Evolutionary conservation across 805 yeast species (phyloP).

Genomic region (Cephaloascus albidus): DNA sequence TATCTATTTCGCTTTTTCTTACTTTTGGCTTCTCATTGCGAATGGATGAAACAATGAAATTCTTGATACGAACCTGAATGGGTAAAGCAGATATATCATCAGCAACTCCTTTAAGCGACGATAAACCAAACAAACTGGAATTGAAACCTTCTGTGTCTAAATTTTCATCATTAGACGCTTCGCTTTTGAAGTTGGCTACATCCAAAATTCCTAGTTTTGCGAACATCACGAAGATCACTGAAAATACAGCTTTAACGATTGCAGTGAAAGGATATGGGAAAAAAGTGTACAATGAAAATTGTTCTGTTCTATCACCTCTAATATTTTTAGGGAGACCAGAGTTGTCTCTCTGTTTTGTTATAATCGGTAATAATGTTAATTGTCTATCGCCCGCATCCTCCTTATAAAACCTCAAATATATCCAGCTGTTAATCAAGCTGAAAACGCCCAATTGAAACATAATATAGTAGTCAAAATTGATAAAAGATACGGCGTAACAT

Average conservation of each 20-base stretch:
- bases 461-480: slow-evolving; percentile 18
- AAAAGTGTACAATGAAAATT: slow-evolving; percentile 26
- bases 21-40: slow-evolving; percentile 3
- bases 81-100: slow-evolving; percentile 22
- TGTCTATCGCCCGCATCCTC: slow-evolving; percentile 32
- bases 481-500: slow-evolving; percentile 13
- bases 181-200: slow-evolving; percentile 6
- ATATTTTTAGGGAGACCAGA: not conserved
- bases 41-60: slow-evolving; percentile 16
- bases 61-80: slow-evolving; percentile 11
- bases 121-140: slow-evolving; percentile 26
- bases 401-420: slow-evolving; percentile 27
- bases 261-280: slow-evolving; percentile 30
- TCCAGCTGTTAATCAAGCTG: slow-evolving; percentile 30
- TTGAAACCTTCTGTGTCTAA: slow-evolving; percentile 20
- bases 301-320: slow-evolving; percentile 19
- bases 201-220: slow-evolving; percentile 14
- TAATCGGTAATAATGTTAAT: slow-evolving; percentile 27
- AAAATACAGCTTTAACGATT: slow-evolving; percentile 11
- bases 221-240: slow-evolving; percentile 11
- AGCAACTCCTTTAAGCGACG: slow-evolving; percentile 29
- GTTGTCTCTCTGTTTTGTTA: not conserved
- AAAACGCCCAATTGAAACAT: slow-evolving; percentile 12
- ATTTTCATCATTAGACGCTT: slow-evolving; percentile 12
- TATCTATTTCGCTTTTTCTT: slow-evolving; percentile 18